Percentiles rank a stretch among this genome's conserved stretches.
Conservation (phyloP, 352 stramenopile species). For the Globisporangium abappressorium region DNA sequence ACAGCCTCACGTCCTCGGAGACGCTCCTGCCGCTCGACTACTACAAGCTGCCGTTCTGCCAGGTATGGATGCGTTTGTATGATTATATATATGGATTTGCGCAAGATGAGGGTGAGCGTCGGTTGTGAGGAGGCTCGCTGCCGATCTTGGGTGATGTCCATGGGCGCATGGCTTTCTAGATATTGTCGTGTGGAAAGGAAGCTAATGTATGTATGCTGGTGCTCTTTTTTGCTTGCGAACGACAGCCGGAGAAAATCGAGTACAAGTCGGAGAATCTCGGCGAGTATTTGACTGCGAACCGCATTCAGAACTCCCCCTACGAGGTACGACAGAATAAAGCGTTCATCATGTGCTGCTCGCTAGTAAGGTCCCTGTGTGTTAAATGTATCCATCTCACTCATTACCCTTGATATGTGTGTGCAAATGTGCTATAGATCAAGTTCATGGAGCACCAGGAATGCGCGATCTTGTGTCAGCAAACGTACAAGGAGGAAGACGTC, state of each 20-base stretch:
- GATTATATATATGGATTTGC: too few relatives aligned
- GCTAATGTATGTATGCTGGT: not conserved
- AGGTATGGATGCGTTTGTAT: conserved; percentile 33
- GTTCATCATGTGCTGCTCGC: not conserved
- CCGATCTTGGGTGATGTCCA: not conserved
- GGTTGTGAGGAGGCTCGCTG: too few relatives aligned
- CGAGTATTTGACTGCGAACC: conserved; percentile 98
- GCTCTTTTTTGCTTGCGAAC: not conserved
- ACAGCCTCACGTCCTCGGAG: conserved; percentile 93
- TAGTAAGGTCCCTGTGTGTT: not conserved
- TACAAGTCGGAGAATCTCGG: conserved; percentile 99
- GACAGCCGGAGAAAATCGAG: conserved; percentile 84
- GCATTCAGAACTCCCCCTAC: conserved; percentile 99
- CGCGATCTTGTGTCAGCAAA: conserved; percentile 68
- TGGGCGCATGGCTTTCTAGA: not conserved
- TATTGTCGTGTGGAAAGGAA: not conserved
- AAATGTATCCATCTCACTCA: conserved; percentile 3
- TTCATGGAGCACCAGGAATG: conserved; percentile 79
- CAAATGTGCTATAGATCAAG: conserved; percentile 63
- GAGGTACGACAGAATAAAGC: conserved; percentile 29
- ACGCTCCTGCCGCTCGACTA: conserved; percentile 97
- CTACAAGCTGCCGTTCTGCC: conserved; percentile 97
- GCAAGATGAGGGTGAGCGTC: too few relatives aligned
- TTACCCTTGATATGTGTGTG: not conserved
- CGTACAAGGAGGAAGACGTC: conserved; percentile 91